phyloP scores from a whole-genome alignment of 2,329 filamentous ascomycete genomes.

The Beauveria sp. region DNA sequence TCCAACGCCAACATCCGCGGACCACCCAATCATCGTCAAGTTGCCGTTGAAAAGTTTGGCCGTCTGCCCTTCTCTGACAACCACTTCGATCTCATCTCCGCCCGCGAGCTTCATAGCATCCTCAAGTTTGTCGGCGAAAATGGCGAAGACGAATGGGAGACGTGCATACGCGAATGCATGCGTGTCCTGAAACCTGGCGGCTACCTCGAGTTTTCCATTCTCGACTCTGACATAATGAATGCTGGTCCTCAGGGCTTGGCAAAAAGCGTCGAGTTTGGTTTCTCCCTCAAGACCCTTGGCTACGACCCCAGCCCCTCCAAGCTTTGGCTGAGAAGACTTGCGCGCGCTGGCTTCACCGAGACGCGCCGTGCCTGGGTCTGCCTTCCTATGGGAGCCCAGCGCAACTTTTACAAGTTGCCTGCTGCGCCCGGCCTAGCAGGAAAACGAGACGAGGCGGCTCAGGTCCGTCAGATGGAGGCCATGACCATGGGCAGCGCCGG shows the following conservation, averaged over 20 bases:
- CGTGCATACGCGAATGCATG: conserved; percentile 76
- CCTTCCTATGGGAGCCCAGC: conserved; percentile 64
- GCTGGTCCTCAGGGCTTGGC: conserved; percentile 72
- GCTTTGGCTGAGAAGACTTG: conserved; percentile 67
- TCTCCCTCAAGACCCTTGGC: conserved; percentile 78
- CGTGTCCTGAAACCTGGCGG: conserved; percentile 90
- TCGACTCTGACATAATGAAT: conserved; percentile 86
- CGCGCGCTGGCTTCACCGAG: conserved; percentile 67
- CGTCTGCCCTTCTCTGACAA: conserved; percentile 77
- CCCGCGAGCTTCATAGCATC: conserved; percentile 76
- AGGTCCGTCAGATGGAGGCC: conserved; percentile 51
- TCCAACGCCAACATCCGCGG: conserved; percentile 71
- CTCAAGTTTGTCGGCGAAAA: conserved; percentile 66
- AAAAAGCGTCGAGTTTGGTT: conserved; percentile 85
- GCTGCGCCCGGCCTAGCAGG: conserved; percentile 26
- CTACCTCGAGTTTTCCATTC: conserved; percentile 81
- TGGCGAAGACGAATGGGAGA: conserved; percentile 77
- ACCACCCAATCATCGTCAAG: conserved; percentile 78
- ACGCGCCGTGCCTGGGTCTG: conserved; percentile 84
- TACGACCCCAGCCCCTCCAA: conserved; percentile 84
- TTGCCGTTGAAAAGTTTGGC: conserved; percentile 69
- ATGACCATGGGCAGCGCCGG: conserved; percentile 60
- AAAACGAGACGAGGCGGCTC: conserved; percentile 32
- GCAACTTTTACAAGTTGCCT: conserved; percentile 23
- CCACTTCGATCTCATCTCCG: conserved; percentile 87